Evolutionary conservation across 192 early-diverging fungal species (phyloP).

Genomic region (Coemansia sp.): DNA sequence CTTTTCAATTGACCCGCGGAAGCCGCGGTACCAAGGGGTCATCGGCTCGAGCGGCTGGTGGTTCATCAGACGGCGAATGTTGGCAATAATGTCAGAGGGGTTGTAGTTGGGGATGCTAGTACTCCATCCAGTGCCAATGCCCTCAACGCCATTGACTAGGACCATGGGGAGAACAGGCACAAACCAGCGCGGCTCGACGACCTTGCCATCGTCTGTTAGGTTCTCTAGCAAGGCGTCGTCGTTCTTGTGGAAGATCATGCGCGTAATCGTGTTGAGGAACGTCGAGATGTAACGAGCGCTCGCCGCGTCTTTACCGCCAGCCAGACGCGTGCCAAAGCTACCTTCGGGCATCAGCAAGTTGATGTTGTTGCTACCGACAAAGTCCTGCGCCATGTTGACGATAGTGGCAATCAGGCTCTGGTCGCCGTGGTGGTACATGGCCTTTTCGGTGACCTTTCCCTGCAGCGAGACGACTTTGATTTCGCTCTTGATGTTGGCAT

Average conservation of each 20-base stretch:
- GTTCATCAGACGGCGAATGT: conserved; percentile 78
- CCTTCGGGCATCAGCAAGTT: conserved; percentile 80
- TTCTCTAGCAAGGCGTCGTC: conserved; percentile 84
- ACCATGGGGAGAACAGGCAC: conserved; percentile 93
- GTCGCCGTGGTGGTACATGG: conserved; percentile 97
- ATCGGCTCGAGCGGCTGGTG: conserved; percentile 69
- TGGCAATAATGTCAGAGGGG: conserved; percentile 85
- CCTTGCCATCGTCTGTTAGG: conserved; percentile 84
- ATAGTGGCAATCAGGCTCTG: conserved; percentile 79
- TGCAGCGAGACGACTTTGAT: conserved; percentile 88
- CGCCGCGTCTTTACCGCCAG: conserved; percentile 94
- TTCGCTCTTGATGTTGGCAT: conserved; percentile 76
- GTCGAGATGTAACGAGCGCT: conserved; percentile 97
- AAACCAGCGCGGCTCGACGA: conserved; percentile 95
- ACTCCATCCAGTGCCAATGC: conserved; percentile 95
- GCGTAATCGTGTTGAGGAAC: conserved; percentile 66
- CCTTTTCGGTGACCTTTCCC: conserved; percentile 85
- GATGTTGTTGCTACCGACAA: conserved; percentile 94
- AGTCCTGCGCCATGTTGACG: conserved; percentile 92
- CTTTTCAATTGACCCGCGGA: conserved; percentile 73
- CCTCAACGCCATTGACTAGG: conserved; percentile 88
- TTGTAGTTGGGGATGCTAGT: conserved; percentile 82
- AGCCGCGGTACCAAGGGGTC: conserved; percentile 95
- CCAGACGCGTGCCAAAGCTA: conserved; percentile 88
- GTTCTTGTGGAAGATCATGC: conserved; percentile 73